These are phyloP conservation scores for Noccaea caerulescens DNA, from an alignment of 345 rosid species.

Conservation along the genomic window DNA sequence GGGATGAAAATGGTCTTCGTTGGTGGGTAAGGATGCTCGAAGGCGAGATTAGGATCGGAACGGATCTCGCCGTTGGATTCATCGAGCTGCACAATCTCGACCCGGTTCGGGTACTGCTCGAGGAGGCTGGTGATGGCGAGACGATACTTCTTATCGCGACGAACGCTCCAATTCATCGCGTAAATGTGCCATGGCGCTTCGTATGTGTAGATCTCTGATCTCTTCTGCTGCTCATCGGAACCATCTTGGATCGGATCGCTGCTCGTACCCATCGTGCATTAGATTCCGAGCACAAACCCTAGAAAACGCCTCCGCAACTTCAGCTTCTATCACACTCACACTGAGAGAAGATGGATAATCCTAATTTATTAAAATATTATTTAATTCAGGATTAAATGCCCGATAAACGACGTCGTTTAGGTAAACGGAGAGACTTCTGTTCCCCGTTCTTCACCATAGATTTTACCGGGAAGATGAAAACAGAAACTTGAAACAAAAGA, in stretches of 20 bases:
- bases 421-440: not conserved
- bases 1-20: conserved; percentile 92
- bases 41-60: conserved; percentile 76
- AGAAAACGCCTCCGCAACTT: conserved; percentile 34
- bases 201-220: conserved; percentile 96
- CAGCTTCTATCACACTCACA: conserved; percentile 28
- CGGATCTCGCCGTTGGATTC: conserved; percentile 97
- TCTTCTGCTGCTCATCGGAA: conserved; percentile 91
- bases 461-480: not conserved
- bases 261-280: conserved; percentile 59
- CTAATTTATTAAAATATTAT: not conserved
- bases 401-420: conserved; percentile 10
- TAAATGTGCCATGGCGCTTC: conserved; percentile 98
- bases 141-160: conserved; percentile 95
- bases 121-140: conserved; percentile 92
- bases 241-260: conserved; percentile 81
- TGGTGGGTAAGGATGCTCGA: conserved; percentile 93
- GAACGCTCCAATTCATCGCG: conserved; percentile 99
- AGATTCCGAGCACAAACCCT: conserved; percentile 42
- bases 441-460: not conserved
- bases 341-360: conserved; percentile 38
- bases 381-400: not conserved
- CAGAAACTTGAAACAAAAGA: not conserved
- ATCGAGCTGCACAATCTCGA: conserved; percentile 95
- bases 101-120: conserved; percentile 75